A percentile compares a stretch with the other conserved stretches of the same genome.
phyloP scores from a whole-genome alignment of 768 basidiomycete genomes.

The Suillus brevipes region DNA sequence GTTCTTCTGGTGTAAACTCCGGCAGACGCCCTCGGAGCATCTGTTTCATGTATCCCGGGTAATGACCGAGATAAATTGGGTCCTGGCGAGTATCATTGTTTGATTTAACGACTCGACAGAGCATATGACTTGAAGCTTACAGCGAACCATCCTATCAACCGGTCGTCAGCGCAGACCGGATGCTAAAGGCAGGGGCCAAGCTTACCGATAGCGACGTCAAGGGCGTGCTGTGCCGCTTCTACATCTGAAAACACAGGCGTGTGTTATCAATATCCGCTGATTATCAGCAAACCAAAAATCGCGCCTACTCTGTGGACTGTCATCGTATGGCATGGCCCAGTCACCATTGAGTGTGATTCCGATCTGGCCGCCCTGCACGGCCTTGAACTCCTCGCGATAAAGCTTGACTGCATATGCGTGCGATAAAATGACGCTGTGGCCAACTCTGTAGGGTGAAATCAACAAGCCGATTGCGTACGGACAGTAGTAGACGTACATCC shows the following conservation, averaged over 20 bases:
- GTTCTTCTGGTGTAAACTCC: constrained; percentile 55
- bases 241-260: constrained; percentile 45
- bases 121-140: constrained; percentile 33
- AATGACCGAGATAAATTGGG: constrained; percentile 70
- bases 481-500: constrained; percentile 51
- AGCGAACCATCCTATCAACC: constrained; percentile 53
- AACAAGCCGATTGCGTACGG: neutral
- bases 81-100: constrained; percentile 37
- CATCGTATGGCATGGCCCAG: constrained; percentile 74
- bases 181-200: constrained; percentile 30
- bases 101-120: neutral
- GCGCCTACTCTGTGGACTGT: constrained; percentile 61
- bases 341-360: constrained; percentile 82
- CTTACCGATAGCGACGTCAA: constrained; percentile 71
- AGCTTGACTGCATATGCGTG: constrained; percentile 68
- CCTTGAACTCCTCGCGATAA: constrained; percentile 68
- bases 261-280: neutral
- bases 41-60: constrained; percentile 58
- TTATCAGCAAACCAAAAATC: neutral
- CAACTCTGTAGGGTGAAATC: constrained; percentile 47
- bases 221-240: constrained; percentile 67
- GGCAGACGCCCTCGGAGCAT: constrained; percentile 61
- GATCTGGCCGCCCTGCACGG: constrained; percentile 61
- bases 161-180: constrained; percentile 22
- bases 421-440: constrained; percentile 64